phyloP scores from a whole-genome alignment of 441 rosid genomes.

The Gossypium schwendimanii region DNA sequence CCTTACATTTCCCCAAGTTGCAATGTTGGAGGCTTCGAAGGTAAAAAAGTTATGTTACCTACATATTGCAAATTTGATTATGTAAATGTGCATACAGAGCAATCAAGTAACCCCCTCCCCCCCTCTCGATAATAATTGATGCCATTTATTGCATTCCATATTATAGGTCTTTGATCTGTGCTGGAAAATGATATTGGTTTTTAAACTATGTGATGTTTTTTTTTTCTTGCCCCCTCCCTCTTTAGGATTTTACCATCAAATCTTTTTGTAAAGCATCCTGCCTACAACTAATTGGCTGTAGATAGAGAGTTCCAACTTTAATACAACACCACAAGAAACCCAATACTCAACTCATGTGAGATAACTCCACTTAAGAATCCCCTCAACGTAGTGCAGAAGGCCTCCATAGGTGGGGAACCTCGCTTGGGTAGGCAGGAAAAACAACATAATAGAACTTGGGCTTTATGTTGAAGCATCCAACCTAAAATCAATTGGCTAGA shows the following conservation, averaged over 20 bases:
- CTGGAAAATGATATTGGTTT: not conserved
- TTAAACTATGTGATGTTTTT: not conserved
- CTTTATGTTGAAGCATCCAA: not conserved
- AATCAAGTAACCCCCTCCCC: not conserved
- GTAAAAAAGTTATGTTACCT: conserved; percentile 26
- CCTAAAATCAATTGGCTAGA: not conserved
- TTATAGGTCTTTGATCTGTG: conserved; percentile 11
- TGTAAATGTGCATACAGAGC: not conserved
- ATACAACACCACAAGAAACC: not conserved
- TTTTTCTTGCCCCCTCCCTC: not conserved
- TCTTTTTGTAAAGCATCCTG: not conserved
- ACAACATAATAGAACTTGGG: not conserved
- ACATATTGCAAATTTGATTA: not conserved
- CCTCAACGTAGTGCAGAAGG: not conserved
- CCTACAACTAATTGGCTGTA: no score
- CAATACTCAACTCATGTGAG: not conserved
- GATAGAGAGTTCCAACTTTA: not conserved
- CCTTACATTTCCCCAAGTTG: conserved; percentile 54
- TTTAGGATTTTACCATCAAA: not conserved
- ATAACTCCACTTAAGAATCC: not conserved
- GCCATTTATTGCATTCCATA: not conserved
- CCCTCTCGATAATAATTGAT: not conserved
- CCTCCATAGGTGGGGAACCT: not conserved
- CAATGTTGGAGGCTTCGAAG: conserved; percentile 37
- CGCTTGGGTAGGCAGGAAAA: not conserved